phyloP scores from a whole-genome alignment of 768 basidiomycete species.

The Boletus bicolor region DNA sequence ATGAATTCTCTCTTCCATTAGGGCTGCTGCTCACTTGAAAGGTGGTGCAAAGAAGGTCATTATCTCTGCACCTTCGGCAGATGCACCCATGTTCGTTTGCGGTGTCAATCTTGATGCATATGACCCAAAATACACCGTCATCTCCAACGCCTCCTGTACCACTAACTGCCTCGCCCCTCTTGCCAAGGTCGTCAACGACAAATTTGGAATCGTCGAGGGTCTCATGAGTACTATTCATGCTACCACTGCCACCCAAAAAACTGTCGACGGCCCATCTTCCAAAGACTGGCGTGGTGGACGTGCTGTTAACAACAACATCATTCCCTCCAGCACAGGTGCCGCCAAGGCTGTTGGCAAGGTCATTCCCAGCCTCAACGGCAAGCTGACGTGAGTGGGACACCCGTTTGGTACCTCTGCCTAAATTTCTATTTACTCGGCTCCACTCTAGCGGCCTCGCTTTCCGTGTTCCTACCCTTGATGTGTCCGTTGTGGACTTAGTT shows the following conservation, averaged over 20 bases:
- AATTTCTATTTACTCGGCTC: neutral
- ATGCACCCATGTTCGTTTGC: conserved; percentile 91
- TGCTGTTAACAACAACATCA: conserved; percentile 96
- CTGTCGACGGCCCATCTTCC: conserved; percentile 88
- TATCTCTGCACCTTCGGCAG: conserved; percentile 98
- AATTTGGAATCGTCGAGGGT: conserved; percentile 93
- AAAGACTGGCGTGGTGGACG: conserved; percentile 99
- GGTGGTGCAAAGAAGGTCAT: conserved; percentile 99
- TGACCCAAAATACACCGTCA: conserved; percentile 84
- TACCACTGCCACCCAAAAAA: conserved; percentile 94
- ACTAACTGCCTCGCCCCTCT: conserved; percentile 99
- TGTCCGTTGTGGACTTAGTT: conserved; percentile 97
- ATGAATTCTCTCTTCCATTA: conserved; percentile 25
- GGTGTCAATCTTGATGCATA: conserved; percentile 96
- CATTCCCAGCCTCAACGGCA: conserved; percentile 94
- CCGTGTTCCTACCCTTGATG: conserved; percentile 95
- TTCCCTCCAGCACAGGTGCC: conserved; percentile 97
- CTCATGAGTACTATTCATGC: conserved; percentile 99
- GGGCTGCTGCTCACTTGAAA: conserved; percentile 89
- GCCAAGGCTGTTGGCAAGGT: conserved; percentile 99
- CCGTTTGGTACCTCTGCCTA: neutral
- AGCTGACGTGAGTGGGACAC: conserved; percentile 77
- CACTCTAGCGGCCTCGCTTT: conserved; percentile 77
- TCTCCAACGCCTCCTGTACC: conserved; percentile 99
- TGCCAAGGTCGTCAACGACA: conserved; percentile 97